These are phyloP conservation scores for Perilla frutescens DNA, from an alignment of 257 asterid genomes.

Conservation along the genomic window DNA sequence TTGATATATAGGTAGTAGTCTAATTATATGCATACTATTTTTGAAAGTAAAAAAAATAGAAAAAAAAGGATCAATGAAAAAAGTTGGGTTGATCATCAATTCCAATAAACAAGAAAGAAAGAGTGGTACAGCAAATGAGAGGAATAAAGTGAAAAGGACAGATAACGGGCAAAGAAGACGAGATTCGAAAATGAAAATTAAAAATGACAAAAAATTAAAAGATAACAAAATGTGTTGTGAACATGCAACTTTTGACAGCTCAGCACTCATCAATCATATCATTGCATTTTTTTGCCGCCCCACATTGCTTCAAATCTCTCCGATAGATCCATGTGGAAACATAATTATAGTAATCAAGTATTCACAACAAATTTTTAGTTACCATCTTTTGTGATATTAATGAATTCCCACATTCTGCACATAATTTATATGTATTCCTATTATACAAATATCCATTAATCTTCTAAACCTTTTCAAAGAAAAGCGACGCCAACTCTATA, in stretches of 20 bases:
- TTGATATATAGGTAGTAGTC: too few relatives aligned
- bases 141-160: not conserved
- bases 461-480: too few relatives aligned
- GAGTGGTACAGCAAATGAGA: not conserved
- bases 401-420: too few relatives aligned
- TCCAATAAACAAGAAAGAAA: not conserved
- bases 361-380: too few relatives aligned
- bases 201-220: not conserved
- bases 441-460: too few relatives aligned
- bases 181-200: slow-evolving; percentile 5
- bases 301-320: not conserved
- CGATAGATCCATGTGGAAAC: not conserved
- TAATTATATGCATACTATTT: too few relatives aligned
- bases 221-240: not conserved
- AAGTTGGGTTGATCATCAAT: not conserved
- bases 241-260: slow-evolving; percentile 4
- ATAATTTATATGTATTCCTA: too few relatives aligned
- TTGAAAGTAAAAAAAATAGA: too few relatives aligned
- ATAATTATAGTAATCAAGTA: not conserved
- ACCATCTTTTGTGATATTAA: too few relatives aligned
- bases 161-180: slow-evolving; percentile 20
- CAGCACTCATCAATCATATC: not conserved
- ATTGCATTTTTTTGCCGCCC: not conserved
- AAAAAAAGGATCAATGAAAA: too few relatives aligned
- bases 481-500: too few relatives aligned